Evolutionary conservation across 2,329 filamentous ascomycete species (phyloP).

Genomic region (Verticillium longisporum): DNA sequence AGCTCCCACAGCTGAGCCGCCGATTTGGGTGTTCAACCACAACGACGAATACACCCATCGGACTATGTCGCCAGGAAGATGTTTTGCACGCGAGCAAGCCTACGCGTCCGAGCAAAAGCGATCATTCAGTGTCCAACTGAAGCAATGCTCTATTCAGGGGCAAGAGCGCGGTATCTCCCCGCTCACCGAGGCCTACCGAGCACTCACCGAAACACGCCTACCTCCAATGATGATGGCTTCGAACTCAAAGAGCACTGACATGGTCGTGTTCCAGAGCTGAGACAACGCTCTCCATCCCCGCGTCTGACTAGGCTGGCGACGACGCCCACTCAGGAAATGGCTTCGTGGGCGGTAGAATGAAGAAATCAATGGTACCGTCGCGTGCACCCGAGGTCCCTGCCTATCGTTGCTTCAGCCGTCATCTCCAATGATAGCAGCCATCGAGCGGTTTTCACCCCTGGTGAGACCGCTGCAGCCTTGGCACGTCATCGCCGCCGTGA

Average conservation of each 20-base stretch:
- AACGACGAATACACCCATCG: too few species aligned
- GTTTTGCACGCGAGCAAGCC: too few species aligned
- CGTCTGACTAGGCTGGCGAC: background rate
- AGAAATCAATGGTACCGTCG: too few species aligned
- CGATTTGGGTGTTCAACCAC: too few species aligned
- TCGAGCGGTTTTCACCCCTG: background rate
- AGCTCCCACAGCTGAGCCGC: background rate
- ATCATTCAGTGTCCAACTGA: background rate
- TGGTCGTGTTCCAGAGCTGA: too few species aligned
- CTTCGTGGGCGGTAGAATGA: too few species aligned
- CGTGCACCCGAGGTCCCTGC: too few species aligned
- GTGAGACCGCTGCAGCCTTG: background rate
- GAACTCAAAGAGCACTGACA: background rate
- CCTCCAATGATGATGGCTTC: background rate
- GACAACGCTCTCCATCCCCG: background rate
- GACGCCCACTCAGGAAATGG: too few species aligned
- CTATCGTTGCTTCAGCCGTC: background rate
- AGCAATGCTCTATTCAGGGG: background rate
- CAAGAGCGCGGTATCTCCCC: background rate
- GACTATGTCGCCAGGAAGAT: too few species aligned
- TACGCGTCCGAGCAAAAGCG: too few species aligned
- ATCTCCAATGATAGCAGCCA: background rate
- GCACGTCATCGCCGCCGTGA: background rate
- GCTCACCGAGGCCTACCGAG: background rate
- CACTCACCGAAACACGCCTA: background rate